Conservation (phyloP, 2,329 filamentous ascomycete genomes). For the Trichothecium roseum region DNA sequence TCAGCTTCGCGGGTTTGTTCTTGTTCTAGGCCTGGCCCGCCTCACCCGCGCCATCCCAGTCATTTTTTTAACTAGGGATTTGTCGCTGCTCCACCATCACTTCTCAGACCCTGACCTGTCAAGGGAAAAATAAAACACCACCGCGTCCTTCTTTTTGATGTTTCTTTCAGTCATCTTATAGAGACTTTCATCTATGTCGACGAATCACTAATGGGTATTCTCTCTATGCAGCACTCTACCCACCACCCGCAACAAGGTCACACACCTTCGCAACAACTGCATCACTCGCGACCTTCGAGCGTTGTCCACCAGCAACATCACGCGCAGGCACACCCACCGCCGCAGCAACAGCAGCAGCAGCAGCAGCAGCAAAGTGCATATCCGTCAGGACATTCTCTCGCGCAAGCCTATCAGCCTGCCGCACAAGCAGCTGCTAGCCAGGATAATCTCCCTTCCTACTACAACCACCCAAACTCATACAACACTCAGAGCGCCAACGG, state of each 20-base stretch:
- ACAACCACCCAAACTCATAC: slow-evolving; percentile 72
- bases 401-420: slow-evolving; percentile 59
- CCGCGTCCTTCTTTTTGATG: slow-evolving; percentile 32
- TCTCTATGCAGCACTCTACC: slow-evolving; percentile 65
- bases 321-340: slow-evolving; percentile 51
- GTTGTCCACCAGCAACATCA: slow-evolving; percentile 66
- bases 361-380: slow-evolving; percentile 61
- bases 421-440: slow-evolving; percentile 52
- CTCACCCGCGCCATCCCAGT: slow-evolving; percentile 40
- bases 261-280: slow-evolving; percentile 48
- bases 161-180: slow-evolving; percentile 24
- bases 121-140: slow-evolving; percentile 39
- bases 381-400: slow-evolving; percentile 53
- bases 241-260: slow-evolving; percentile 66
- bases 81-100: slow-evolving; percentile 22
- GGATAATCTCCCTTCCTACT: slow-evolving; percentile 63
- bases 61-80: slow-evolving; percentile 25
- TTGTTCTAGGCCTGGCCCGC: slow-evolving; percentile 34
- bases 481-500: slow-evolving; percentile 71
- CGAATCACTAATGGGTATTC: slow-evolving; percentile 46
- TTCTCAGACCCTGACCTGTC: slow-evolving; percentile 35
- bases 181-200: slow-evolving; percentile 21
- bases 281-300: slow-evolving; percentile 62
- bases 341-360: slow-evolving; percentile 33
- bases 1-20: slow-evolving; percentile 21